Base-by-base conservation (phyloP, 2,329 filamentous ascomycete genomes). In the Claviceps pazoutovae region DNA sequence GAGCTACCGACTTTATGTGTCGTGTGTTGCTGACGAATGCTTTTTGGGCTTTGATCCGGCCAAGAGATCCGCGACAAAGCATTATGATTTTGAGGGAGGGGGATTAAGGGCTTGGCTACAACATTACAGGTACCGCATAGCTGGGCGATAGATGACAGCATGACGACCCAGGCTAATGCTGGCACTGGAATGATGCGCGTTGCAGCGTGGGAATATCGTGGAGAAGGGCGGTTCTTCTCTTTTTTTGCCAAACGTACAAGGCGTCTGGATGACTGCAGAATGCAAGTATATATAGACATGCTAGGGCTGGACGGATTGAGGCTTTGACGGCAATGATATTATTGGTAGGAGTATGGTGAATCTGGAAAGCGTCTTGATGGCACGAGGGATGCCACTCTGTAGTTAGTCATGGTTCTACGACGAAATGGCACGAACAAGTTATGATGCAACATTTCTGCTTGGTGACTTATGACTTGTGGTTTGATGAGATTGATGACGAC, bases 361-460 rank as follows among this genome's bases (percentile, higher is more conserved):
- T 60, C 54, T 61, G 52, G 55, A 52, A 49, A 52, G 54, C 54
- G 51, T 54, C 56, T 47, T 42, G 55, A 54, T 26, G 50, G 47
- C 51, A 54, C 49, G 53, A 55, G 54, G 26, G 52, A 58, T 56
- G 56, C 57, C 53, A 52, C 58, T 58, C 49, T 58, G 56, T 58
- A 54, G 56, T 54, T 60, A 56, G 62, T 59, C 60, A 64, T 59
- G 58, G 56, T 61, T 52, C 43, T 52, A 64, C 57, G 62, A 64
- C 43, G 58, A 62, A 61, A 62, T 60, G 59, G 55, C 54, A 60
- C 56, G 58, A 62, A 61, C 53, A 59, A 54, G 52, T 53, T 58
- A 62, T 56, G 61, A 61, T 48, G 34, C 48, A 36, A 45, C 13
- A 14, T 34, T 30, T 34, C 3, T 3, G n/a, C n/a, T 21, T 26